Conservation (phyloP, 208 protist species). For the Leishmania tarentolae region DNA sequence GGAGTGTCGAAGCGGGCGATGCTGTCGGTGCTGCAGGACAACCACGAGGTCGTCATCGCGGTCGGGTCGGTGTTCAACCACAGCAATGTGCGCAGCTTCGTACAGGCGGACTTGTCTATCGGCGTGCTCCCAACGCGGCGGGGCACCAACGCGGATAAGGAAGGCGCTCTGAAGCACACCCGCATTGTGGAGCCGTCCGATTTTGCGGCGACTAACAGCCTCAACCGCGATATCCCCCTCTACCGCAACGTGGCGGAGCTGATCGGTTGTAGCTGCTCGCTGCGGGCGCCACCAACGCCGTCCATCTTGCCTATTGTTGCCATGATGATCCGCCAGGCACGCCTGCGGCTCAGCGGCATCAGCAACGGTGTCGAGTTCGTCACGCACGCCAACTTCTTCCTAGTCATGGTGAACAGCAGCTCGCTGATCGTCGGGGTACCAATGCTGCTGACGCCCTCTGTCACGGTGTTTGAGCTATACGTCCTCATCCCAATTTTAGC, state of each 20-base stretch:
- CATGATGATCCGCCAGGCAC: slow-evolving; percentile 83
- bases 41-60: slow-evolving; percentile 92
- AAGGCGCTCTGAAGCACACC: slow-evolving; percentile 49
- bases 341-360: slow-evolving; percentile 81
- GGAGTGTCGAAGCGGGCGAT: slow-evolving; percentile 87
- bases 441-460: slow-evolving; percentile 69
- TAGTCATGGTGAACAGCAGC: slow-evolving; percentile 70
- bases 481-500: slow-evolving; percentile 81
- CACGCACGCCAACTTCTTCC: slow-evolving; percentile 80
- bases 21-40: slow-evolving; percentile 94
- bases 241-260: slow-evolving; percentile 89
- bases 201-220: slow-evolving; percentile 48
- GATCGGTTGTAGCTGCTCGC: slow-evolving; percentile 78
- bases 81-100: slow-evolving; percentile 91
- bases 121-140: slow-evolving; percentile 85
- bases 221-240: slow-evolving; percentile 76
- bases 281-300: slow-evolving; percentile 71
- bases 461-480: slow-evolving; percentile 83
- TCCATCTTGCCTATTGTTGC: slow-evolving; percentile 84
- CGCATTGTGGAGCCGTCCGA: slow-evolving; percentile 78
- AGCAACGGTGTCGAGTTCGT: slow-evolving; percentile 84
- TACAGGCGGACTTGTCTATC: slow-evolving; percentile 91
- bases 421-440: slow-evolving; percentile 57
- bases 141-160: slow-evolving; percentile 73
- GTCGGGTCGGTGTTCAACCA: slow-evolving; percentile 93